phyloP scores from a whole-genome alignment of 2,329 filamentous ascomycete genomes.

The Capronia americana region DNA sequence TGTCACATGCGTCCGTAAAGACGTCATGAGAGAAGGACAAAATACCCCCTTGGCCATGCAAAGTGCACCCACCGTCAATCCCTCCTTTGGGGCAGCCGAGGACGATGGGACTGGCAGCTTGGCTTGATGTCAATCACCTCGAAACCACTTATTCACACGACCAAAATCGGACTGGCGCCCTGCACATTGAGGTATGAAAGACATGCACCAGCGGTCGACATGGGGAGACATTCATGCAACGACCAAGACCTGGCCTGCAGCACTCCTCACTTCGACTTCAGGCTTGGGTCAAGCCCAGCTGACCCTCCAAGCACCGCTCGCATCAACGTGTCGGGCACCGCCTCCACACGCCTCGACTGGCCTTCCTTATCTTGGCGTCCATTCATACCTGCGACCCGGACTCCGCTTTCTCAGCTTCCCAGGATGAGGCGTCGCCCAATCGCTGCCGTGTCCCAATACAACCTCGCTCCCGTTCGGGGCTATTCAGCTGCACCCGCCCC shows the following conservation, averaged over 20 bases:
- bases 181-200: not conserved
- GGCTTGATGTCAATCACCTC: slow-evolving; percentile 18
- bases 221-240: not conserved
- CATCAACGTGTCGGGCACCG: slow-evolving; percentile 2
- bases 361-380: slow-evolving; percentile 15
- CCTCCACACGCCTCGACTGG: slow-evolving; percentile 13
- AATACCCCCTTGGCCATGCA: not conserved
- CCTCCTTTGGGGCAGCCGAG: not conserved
- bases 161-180: not conserved
- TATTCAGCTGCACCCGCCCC: slow-evolving; percentile 14
- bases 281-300: not conserved
- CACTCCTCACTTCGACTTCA: not conserved
- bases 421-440: slow-evolving; percentile 5
- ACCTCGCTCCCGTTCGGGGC: slow-evolving; percentile 19
- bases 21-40: not conserved
- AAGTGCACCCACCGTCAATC: not conserved
- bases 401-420: slow-evolving; percentile 14
- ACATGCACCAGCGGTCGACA: not conserved
- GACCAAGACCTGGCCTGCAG: not conserved
- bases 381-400: slow-evolving; percentile 15
- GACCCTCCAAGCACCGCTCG: not conserved
- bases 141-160: slow-evolving; percentile 3
- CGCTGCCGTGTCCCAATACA: slow-evolving; percentile 1
- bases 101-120: slow-evolving; percentile 4
- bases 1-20: not conserved